Evolutionary conservation across 1,284 basidiomycete species (phyloP), one percentile per base, ranked within the genome.

Genomic region (Microbotryomycetes sp.): DNA sequence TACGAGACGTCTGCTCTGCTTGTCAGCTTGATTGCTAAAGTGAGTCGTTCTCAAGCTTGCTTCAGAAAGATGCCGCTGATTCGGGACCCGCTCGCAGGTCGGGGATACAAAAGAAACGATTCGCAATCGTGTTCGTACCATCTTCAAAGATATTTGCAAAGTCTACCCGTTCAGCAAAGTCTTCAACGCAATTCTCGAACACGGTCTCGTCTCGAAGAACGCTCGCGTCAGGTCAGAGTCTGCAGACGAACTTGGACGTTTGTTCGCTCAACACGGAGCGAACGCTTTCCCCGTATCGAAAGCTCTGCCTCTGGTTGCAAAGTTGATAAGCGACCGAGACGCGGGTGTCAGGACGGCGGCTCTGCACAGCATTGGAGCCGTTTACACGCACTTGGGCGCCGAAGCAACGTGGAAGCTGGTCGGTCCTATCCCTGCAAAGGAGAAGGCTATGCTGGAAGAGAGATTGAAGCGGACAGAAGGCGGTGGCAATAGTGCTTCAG

Each of bases 401-500:
- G 91, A 96, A 68, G 87, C 85, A 66, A 82, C 93, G 15, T 93
- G 88, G 87, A 79, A 82, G 18, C 76, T 86, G 13, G 87, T 92
- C 41, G 90, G 90, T 3, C 72, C 80, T 4, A 76, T 96, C 45
- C 83, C 87, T 31, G 79, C 86, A 1, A 94, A 93, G 74, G 91
- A 94, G 71, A 89, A 88, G 74, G 89, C 89, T 16, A 88, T 94
- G 71, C 80, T 96, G 28, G 91, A 94, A 74, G 92, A 94, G 73
- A 83, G 91, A 18, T 77, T 96, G 23, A 87, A 90, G 65, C 85
- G 91, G 46, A 85, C 91, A 7, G 79, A 85, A 23, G 85, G 61
- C 9, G 35, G 35, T 1, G 51, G 54, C 13, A 60, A 60, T 4
- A 26, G 35, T 13, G 47, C 53, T 31, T 66, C 57, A 1, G 35